phyloP scores from a whole-genome alignment of 2,329 filamentous ascomycete species.

The Pseudocercospora pini-densiflorae region DNA sequence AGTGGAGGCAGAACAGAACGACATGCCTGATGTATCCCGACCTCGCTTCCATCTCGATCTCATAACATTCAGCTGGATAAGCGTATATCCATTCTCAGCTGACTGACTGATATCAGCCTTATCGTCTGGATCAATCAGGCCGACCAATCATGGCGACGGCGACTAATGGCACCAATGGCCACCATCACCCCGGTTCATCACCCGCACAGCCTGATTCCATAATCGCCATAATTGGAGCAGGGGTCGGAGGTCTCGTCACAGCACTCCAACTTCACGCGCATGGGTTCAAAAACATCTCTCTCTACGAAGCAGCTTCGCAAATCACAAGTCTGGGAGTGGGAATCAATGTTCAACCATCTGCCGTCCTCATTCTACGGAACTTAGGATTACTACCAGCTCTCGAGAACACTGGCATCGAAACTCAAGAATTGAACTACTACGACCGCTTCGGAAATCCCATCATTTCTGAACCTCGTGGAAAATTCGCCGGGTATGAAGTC shows the following conservation, averaged over 20 bases:
- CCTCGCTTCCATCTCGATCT: neutral
- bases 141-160: neutral
- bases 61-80: neutral
- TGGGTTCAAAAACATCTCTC: conserved; percentile 53
- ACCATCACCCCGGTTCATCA: neutral
- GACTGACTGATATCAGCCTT: neutral
- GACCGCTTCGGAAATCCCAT: conserved; percentile 51
- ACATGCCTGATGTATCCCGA: neutral
- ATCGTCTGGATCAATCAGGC: neutral
- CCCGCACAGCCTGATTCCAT: conserved; percentile 9
- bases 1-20: neutral
- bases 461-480: conserved; percentile 48
- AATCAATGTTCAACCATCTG: conserved; percentile 54
- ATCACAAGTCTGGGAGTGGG: conserved; percentile 52
- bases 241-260: conserved; percentile 58
- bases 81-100: neutral
- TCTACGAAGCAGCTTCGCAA: conserved; percentile 50
- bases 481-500: conserved; percentile 48
- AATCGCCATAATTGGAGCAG: conserved; percentile 55
- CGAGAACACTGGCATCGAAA: conserved; percentile 48
- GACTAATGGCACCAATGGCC: neutral
- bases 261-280: conserved; percentile 60
- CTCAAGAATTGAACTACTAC: conserved; percentile 52
- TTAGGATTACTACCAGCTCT: conserved; percentile 48
- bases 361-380: conserved; percentile 51